These are phyloP conservation scores for Sporisorium sorghi DNA, from an alignment of 1,284 basidiomycete species.

Conservation along the genomic window DNA sequence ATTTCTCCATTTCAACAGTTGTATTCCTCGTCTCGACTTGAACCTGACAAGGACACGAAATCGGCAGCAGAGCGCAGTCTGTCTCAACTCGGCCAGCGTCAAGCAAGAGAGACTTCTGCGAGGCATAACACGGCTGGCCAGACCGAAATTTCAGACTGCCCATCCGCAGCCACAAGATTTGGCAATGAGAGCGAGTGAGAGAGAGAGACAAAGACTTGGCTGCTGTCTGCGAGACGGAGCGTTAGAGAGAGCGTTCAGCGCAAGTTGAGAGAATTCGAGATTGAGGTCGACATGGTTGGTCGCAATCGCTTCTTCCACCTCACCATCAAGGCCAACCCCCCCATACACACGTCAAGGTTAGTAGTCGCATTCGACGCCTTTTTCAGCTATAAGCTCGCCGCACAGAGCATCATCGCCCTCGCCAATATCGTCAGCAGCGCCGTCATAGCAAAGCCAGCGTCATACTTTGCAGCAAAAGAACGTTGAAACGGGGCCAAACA, in stretches of 20 bases:
- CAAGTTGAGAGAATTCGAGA: slow-evolving; percentile 19
- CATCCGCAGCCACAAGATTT: neutral
- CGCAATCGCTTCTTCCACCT: slow-evolving; percentile 38
- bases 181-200: neutral
- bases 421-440: slow-evolving; percentile 13
- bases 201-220: slow-evolving; percentile 6
- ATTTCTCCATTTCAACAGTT: neutral
- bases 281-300: slow-evolving; percentile 33
- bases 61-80: neutral
- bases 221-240: slow-evolving; percentile 1
- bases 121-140: too few relatives aligned
- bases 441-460: too few relatives aligned
- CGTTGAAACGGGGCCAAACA: too few relatives aligned
- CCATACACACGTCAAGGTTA: slow-evolving; percentile 58
- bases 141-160: neutral
- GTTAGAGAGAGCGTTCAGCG: neutral
- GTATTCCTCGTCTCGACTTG: neutral
- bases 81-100: neutral
- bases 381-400: slow-evolving; percentile 2
- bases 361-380: slow-evolving; percentile 18
- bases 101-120: neutral
- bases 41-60: neutral
- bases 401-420: slow-evolving; percentile 15
- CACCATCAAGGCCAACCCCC: slow-evolving; percentile 53
- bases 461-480: neutral